phyloP scores from a whole-genome alignment of 306 rosid species.

The Glycine tomentella region DNA sequence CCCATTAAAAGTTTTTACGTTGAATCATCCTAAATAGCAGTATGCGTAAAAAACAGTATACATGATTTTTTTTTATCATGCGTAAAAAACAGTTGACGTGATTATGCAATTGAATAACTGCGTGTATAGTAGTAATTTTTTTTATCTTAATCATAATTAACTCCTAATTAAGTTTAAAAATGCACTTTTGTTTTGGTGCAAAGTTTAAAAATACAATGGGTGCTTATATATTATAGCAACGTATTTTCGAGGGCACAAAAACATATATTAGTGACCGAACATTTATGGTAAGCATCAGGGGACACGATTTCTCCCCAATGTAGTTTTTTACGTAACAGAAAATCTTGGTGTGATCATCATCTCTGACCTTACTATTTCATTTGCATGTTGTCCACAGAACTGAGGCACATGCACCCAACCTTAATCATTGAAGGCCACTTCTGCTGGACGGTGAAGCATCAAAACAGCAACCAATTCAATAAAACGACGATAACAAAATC shows the following conservation, averaged over 20 bases:
- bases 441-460: background rate
- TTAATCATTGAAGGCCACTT: background rate
- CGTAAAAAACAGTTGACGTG: too few species aligned
- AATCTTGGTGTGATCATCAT: constrained; percentile 12
- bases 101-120: too few species aligned
- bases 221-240: too few species aligned
- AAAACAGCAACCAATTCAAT: constrained; percentile 15
- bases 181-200: too few species aligned
- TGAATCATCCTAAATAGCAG: too few species aligned
- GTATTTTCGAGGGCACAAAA: background rate
- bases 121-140: too few species aligned
- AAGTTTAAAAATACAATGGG: too few species aligned
- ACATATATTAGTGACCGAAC: background rate
- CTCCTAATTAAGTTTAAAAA: too few species aligned
- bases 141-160: too few species aligned
- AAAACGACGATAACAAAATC: background rate
- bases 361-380: constrained; percentile 10
- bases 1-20: too few species aligned
- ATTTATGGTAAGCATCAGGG: background rate
- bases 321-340: background rate
- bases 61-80: too few species aligned
- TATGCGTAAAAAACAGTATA: too few species aligned
- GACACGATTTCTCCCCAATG: background rate
- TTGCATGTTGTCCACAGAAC: constrained; percentile 4
- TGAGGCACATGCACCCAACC: constrained; percentile 27